phyloP scores from a whole-genome alignment of 441 rosid species.

The Erodium trifolium region DNA sequence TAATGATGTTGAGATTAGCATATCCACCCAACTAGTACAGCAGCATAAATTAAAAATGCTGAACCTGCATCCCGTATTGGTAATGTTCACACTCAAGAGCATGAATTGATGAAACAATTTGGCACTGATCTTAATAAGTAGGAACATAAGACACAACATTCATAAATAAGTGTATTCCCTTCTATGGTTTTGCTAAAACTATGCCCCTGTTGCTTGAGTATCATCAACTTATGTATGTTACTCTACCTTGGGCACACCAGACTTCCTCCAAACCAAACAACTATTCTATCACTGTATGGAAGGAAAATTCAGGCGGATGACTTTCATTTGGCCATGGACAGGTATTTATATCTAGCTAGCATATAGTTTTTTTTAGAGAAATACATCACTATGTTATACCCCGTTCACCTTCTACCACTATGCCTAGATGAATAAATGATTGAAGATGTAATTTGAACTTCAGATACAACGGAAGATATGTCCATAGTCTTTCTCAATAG shows the following conservation, averaged over 20 bases:
- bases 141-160: background rate
- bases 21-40: no score
- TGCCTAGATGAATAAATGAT: background rate
- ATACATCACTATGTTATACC: background rate
- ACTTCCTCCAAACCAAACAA: slow-evolving; percentile 2
- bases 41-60: no score
- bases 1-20: background rate
- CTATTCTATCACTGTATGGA: background rate
- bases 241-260: slow-evolving; percentile 1
- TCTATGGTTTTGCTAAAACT: background rate
- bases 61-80: no score
- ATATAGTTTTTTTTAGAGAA: background rate
- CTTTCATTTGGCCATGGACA: background rate
- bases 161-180: background rate
- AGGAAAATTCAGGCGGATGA: background rate
- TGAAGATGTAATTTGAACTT: background rate
- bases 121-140: background rate
- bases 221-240: background rate
- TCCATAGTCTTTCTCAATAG: background rate
- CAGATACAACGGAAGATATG: background rate
- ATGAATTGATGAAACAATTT: no score
- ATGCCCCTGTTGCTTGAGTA: background rate
- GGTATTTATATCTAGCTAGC: background rate
- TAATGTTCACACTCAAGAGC: no score
- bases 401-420: background rate